Evolutionary conservation across 257 asterid species (phyloP).

Genomic region (Dorcoceras hygrometricum): DNA sequence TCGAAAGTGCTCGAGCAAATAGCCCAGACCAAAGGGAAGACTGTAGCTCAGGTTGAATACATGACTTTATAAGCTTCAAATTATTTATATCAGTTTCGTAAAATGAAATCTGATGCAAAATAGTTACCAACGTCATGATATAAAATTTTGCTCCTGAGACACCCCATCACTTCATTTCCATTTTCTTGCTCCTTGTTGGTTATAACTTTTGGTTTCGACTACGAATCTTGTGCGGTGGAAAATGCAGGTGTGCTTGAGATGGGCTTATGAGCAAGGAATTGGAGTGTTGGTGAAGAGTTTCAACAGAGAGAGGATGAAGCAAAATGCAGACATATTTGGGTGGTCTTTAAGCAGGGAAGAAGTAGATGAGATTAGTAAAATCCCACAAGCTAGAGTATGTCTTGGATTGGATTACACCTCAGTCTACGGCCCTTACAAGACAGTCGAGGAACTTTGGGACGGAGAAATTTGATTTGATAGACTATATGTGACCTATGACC

Average conservation of each 20-base stretch:
- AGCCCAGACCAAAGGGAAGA: conserved; percentile 45
- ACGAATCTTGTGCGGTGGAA: background rate
- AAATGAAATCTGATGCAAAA: background rate
- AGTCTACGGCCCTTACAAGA: conserved; percentile 55
- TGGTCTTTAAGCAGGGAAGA: conserved; percentile 58
- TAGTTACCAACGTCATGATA: background rate
- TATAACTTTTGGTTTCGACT: background rate
- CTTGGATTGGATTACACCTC: conserved; percentile 59
- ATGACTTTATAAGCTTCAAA: background rate
- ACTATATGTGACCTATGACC: too few relatives aligned
- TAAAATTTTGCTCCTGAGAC: background rate
- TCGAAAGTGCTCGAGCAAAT: conserved; percentile 48
- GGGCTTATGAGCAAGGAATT: conserved; percentile 64
- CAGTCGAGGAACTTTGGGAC: conserved; percentile 62
- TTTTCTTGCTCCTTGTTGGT: background rate
- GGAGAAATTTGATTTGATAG: conserved; percentile 32
- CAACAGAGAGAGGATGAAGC: conserved; percentile 59
- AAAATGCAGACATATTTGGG: conserved; percentile 50
- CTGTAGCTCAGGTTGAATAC: conserved; percentile 52
- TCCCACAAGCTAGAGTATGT: conserved; percentile 52
- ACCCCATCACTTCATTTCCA: background rate
- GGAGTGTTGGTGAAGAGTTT: conserved; percentile 62
- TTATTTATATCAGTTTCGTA: background rate
- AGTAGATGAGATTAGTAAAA: conserved; percentile 39
- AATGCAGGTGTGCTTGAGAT: conserved; percentile 64